phyloP scores from a whole-genome alignment of 768 basidiomycete genomes.

The Trametes cubensis region DNA sequence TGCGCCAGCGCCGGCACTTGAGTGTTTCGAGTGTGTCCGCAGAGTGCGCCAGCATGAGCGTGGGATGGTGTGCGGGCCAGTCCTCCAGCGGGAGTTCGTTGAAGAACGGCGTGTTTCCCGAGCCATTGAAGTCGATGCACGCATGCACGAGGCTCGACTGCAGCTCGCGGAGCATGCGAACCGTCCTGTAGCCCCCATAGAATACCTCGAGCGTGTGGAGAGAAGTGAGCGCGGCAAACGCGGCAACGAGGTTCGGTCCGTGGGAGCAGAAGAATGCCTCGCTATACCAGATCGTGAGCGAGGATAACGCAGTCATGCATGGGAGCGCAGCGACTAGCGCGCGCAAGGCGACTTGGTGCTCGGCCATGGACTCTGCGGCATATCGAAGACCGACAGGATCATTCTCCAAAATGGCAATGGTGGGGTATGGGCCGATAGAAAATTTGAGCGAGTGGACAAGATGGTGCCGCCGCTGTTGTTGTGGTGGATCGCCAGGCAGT shows the following conservation, averaged over 20 bases:
- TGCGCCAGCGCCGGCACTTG: background rate
- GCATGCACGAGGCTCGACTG: background rate
- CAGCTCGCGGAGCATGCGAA: background rate
- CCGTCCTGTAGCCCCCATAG: too few species aligned
- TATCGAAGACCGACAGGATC: too few species aligned
- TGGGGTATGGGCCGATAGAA: too few species aligned
- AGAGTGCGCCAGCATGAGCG: background rate
- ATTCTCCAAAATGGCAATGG: too few species aligned
- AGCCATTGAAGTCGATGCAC: background rate
- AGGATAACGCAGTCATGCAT: background rate
- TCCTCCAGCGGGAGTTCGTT: background rate
- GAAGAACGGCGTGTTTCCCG: background rate
- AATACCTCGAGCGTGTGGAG: background rate
- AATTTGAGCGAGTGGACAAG: too few species aligned
- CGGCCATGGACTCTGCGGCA: too few species aligned
- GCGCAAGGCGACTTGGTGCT: too few species aligned
- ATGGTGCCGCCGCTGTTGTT: too few species aligned
- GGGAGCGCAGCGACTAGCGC: background rate
- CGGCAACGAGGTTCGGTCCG: background rate
- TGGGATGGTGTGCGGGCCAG: background rate
- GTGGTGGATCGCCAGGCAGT: too few species aligned
- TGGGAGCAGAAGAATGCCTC: background rate
- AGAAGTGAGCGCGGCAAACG: slow-evolving; percentile 6
- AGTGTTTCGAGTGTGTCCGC: background rate
- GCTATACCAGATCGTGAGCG: background rate